phyloP scores from a whole-genome alignment of 169 alveolate species.

The Plasmodium malariae region DNA sequence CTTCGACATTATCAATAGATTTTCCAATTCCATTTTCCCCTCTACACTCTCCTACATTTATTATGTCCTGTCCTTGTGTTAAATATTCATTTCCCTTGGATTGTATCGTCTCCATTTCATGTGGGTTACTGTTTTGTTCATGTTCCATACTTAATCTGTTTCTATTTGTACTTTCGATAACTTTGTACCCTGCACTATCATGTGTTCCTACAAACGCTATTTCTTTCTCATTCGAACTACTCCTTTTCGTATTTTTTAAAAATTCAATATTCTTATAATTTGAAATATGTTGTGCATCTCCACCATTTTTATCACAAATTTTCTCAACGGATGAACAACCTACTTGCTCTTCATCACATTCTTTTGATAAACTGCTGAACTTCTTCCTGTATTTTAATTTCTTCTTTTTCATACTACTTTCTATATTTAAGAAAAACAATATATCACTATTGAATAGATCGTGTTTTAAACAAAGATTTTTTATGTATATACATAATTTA shows the following conservation, averaged over 20 bases:
- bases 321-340: background rate
- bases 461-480: slow-evolving; percentile 48
- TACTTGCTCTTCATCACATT: background rate
- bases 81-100: background rate
- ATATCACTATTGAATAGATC: slow-evolving; percentile 58
- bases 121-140: background rate
- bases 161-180: background rate
- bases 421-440: slow-evolving; percentile 44
- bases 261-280: background rate
- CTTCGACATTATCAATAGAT: no score
- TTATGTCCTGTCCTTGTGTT: background rate
- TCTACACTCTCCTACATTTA: background rate
- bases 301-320: background rate
- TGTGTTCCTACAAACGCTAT: background rate
- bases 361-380: background rate
- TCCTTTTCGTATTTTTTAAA: background rate
- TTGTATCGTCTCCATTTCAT: background rate
- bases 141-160: background rate
- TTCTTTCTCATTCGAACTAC: background rate
- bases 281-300: background rate
- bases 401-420: background rate
- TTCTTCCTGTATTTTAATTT: background rate
- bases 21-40: background rate
- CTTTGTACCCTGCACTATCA: background rate
- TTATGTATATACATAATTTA: slow-evolving; percentile 52